A percentile compares a stretch with the other conserved stretches of the same genome.
These are phyloP conservation scores for Salvia miltiorrhiza DNA, from an alignment of 257 asterid species.

Conservation along the genomic window DNA sequence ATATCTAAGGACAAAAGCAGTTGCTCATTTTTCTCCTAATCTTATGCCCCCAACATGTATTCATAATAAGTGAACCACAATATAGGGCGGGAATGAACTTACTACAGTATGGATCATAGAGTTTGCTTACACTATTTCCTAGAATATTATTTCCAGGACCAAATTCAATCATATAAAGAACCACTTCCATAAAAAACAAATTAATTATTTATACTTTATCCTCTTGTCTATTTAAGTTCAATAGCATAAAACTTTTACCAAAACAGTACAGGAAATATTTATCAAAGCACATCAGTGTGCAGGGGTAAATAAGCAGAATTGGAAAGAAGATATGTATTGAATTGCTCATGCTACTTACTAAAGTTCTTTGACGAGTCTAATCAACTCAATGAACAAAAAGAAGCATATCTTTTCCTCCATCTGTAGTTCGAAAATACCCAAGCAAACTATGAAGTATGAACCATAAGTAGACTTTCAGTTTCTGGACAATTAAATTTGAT, in stretches of 20 bases:
- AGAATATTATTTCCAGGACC: neutral
- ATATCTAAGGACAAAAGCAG: neutral
- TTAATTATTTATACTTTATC: neutral
- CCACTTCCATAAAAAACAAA: neutral
- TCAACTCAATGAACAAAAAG: neutral
- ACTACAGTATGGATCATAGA: neutral
- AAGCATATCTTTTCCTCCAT: neutral
- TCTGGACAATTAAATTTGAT: conserved; percentile 6
- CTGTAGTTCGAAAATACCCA: neutral
- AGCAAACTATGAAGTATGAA: conserved; percentile 13
- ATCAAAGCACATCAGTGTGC: neutral
- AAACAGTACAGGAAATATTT: neutral
- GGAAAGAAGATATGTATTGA: neutral
- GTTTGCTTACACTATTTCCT: neutral
- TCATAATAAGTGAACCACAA: conserved; percentile 11
- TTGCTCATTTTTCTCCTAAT: neutral
- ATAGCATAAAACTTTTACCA: neutral
- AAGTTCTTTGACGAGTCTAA: neutral
- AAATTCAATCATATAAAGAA: conserved; percentile 14
- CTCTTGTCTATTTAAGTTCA: neutral
- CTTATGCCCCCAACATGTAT: neutral
- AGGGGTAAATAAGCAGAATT: neutral
- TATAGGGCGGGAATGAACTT: neutral
- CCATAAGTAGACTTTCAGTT: conserved; percentile 6
- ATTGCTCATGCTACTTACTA: neutral